phyloP scores from a whole-genome alignment of 1,284 basidiomycete species.

The Xanthoconium separans region DNA sequence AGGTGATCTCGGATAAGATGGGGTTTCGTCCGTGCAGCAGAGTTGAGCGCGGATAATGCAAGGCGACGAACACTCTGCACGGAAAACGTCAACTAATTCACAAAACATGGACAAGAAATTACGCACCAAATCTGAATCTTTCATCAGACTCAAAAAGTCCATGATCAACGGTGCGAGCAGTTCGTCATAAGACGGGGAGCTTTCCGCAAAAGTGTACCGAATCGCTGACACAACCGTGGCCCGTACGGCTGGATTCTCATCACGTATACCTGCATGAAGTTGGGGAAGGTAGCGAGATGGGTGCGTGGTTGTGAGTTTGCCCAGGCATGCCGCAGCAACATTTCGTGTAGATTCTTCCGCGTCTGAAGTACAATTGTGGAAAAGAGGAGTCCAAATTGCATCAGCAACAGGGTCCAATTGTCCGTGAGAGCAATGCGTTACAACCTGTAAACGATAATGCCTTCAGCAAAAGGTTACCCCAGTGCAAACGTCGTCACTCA shows the following conservation, averaged over 20 bases:
- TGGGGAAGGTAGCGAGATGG: constrained; percentile 88
- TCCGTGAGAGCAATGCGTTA: constrained; percentile 82
- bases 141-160: constrained; percentile 88
- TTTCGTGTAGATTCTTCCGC: constrained; percentile 91
- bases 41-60: constrained; percentile 87
- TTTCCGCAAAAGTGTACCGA: constrained; percentile 93
- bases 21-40: constrained; percentile 92
- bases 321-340: constrained; percentile 94
- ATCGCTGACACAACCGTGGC: constrained; percentile 94
- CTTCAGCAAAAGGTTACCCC: neutral
- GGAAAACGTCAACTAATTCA: constrained; percentile 4
- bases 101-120: neutral
- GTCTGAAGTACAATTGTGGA: constrained; percentile 74
- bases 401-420: constrained; percentile 87
- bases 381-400: constrained; percentile 86
- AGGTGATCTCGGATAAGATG: constrained; percentile 89
- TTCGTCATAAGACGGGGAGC: constrained; percentile 82
- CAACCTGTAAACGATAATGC: constrained; percentile 54
- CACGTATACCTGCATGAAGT: constrained; percentile 80
- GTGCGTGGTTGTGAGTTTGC: constrained; percentile 90
- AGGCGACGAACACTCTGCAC: constrained; percentile 81
- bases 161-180: constrained; percentile 82
- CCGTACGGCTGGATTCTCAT: constrained; percentile 69
- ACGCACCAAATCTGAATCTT: constrained; percentile 80
- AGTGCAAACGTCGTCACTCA: constrained; percentile 26